Percentiles rank a stretch among this genome's conserved stretches.
phyloP scores from a whole-genome alignment of 164 flowering plant genomes.

The Chimonanthus salicifolius region DNA sequence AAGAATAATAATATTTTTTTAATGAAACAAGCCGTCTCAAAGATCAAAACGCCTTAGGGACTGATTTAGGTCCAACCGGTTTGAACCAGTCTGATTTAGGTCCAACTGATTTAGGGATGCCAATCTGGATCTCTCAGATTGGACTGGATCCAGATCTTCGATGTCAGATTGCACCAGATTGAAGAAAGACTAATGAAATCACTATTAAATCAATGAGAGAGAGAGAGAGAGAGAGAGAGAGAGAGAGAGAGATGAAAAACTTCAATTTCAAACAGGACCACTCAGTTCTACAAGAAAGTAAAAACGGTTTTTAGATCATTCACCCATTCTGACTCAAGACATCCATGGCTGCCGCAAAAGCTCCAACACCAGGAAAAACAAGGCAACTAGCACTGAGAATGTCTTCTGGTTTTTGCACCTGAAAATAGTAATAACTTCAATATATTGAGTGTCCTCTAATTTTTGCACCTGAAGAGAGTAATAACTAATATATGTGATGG shows the following conservation, averaged over 20 bases:
- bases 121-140: too few species aligned
- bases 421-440: background rate
- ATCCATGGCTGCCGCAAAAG: constrained; percentile 92
- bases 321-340: constrained; percentile 71
- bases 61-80: too few species aligned
- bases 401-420: constrained; percentile 87
- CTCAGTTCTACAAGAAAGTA: background rate
- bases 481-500: background rate
- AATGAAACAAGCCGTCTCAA: too few species aligned
- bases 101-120: too few species aligned
- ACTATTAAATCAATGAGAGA: constrained; percentile 16
- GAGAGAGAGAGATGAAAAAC: background rate
- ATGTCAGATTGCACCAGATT: too few species aligned
- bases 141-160: too few species aligned
- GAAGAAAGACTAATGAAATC: too few species aligned
- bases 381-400: constrained; percentile 78
- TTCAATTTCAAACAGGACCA: background rate
- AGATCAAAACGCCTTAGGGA: too few species aligned
- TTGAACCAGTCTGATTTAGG: too few species aligned
- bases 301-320: background rate
- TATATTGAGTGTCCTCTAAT: background rate
- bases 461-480: background rate
- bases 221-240: too few species aligned
- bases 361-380: constrained; percentile 97
- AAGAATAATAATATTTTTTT: too few species aligned